Conservation (phyloP, 257 asterid species). For the Verbena officinalis region DNA sequence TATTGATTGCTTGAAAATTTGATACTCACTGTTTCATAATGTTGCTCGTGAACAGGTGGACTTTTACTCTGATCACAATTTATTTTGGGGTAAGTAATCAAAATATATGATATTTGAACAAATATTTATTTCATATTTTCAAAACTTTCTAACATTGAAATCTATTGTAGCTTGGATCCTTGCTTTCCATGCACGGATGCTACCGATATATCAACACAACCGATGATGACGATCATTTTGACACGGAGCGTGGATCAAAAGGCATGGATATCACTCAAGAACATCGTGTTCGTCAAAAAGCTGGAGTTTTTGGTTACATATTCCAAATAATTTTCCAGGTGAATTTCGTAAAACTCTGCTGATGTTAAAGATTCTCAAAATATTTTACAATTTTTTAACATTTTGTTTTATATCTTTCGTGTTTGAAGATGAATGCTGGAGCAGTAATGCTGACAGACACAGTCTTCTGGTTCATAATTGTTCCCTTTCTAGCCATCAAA, state of each 20-base stretch:
- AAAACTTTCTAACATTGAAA: slow-evolving; percentile 19
- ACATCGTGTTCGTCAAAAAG: slow-evolving; percentile 43
- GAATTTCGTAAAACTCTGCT: slow-evolving; percentile 21
- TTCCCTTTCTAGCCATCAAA: slow-evolving; percentile 78
- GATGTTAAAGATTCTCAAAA: neutral
- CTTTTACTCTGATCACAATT: slow-evolving; percentile 72
- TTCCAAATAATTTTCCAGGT: slow-evolving; percentile 94
- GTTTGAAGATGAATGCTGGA: slow-evolving; percentile 87
- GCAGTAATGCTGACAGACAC: slow-evolving; percentile 89
- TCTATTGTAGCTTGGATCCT: slow-evolving; percentile 69
- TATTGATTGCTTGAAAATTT: neutral
- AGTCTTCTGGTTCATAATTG: slow-evolving; percentile 90
- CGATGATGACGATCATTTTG: slow-evolving; percentile 38
- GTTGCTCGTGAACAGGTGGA: slow-evolving; percentile 67
- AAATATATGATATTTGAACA: neutral
- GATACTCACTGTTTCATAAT: neutral
- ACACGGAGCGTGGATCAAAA: slow-evolving; percentile 52
- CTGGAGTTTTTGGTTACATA: slow-evolving; percentile 71
- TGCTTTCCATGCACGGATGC: slow-evolving; percentile 81
- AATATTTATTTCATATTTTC: slow-evolving; percentile 1
- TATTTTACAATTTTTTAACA: neutral
- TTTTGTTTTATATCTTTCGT: neutral
- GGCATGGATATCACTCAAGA: slow-evolving; percentile 35
- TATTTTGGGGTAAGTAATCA: slow-evolving; percentile 77
- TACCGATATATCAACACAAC: slow-evolving; percentile 39